Evolutionary conservation across 2,329 filamentous ascomycete genomes (phyloP).

Genomic region (Ascochyta rabiei): DNA sequence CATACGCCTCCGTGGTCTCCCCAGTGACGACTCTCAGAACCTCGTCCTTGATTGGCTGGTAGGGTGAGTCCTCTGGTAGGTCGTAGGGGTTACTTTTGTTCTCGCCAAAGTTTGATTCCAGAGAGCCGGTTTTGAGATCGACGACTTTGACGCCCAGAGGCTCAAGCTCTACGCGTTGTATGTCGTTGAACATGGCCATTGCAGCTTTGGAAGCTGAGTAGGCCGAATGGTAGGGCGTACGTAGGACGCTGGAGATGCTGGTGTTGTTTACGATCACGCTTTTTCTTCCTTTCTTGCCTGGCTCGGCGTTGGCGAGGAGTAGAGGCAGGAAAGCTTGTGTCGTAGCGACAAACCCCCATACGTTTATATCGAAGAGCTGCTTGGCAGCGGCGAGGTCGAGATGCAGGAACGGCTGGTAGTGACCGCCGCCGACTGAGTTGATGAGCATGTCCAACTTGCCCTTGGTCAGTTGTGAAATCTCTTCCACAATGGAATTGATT

Average conservation of each 20-base stretch:
- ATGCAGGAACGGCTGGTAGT: slow-evolving; percentile 43
- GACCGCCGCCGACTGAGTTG: slow-evolving; percentile 52
- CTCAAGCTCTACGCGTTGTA: slow-evolving; percentile 28
- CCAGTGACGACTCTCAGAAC: slow-evolving; percentile 11
- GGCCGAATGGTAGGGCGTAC: slow-evolving; percentile 17
- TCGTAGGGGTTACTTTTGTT: slow-evolving; percentile 9
- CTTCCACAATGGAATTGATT: slow-evolving; percentile 11
- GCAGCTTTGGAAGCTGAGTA: slow-evolving; percentile 49
- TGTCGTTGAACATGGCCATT: slow-evolving; percentile 38
- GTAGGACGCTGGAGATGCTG: slow-evolving; percentile 11
- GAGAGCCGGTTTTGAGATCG: slow-evolving; percentile 24
- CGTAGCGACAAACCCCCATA: slow-evolving; percentile 48
- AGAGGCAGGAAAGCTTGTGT: slow-evolving; percentile 48
- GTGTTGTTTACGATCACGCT: slow-evolving; percentile 16
- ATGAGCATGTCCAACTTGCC: slow-evolving; percentile 33
- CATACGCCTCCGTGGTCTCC: slow-evolving; percentile 13
- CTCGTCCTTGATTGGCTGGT: slow-evolving; percentile 15
- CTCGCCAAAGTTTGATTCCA: slow-evolving; percentile 19
- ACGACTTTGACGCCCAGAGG: slow-evolving; percentile 32
- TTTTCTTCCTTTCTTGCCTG: slow-evolving; percentile 6
- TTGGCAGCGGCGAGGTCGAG: slow-evolving; percentile 14
- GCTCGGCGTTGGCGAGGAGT: slow-evolving; percentile 7
- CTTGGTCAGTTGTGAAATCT: slow-evolving; percentile 13
- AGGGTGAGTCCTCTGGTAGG: slow-evolving; percentile 9
- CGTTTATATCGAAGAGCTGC: slow-evolving; percentile 42